Percentiles rank a stretch among this genome's conserved stretches.
phyloP scores from a whole-genome alignment of 106 monocot species.

The Cymbidium sinense region DNA sequence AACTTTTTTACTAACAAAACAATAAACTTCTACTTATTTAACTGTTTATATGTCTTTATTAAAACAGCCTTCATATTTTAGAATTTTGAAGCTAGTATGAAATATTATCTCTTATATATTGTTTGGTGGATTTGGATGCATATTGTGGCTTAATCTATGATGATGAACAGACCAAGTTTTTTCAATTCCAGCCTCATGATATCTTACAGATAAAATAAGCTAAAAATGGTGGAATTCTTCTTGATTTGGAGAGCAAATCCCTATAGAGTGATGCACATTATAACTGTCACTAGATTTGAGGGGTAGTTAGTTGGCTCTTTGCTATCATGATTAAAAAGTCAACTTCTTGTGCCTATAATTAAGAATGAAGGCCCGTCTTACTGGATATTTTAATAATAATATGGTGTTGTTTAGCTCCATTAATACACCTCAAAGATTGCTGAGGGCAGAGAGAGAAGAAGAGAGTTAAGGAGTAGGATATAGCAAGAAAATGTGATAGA shows the following conservation, averaged over 20 bases:
- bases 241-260: background rate
- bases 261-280: background rate
- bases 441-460: too few relatives aligned
- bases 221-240: background rate
- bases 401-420: background rate
- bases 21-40: background rate
- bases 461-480: too few relatives aligned
- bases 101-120: background rate
- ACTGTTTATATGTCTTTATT: background rate
- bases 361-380: background rate
- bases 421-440: too few relatives aligned
- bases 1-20: background rate
- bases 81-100: background rate
- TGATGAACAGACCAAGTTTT: too few relatives aligned
- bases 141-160: too few relatives aligned
- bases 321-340: background rate
- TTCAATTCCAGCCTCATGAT: background rate
- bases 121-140: too few relatives aligned
- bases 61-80: background rate
- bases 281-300: background rate
- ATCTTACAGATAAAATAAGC: background rate
- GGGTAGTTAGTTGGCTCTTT: background rate
- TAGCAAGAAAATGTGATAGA: too few relatives aligned
- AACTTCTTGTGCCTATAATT: background rate
- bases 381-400: background rate